Conservation (phyloP, 495 filamentous ascomycete species). For the Penicillium coffeae region DNA sequence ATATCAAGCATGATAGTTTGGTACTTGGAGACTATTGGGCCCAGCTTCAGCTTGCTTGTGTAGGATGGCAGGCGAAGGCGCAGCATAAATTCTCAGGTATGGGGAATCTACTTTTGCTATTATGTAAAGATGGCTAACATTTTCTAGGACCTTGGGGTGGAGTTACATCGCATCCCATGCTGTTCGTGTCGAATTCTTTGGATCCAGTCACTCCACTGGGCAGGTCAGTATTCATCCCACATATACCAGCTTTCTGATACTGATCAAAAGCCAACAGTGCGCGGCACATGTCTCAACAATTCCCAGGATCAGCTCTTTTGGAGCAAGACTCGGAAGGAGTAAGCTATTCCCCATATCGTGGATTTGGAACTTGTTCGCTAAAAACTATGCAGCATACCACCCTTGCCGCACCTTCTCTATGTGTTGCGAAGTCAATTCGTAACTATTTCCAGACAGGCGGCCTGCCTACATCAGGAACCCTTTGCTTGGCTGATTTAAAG, state of each 20-base stretch:
- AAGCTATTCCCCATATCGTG: slow-evolving; percentile 21
- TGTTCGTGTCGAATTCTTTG: slow-evolving; percentile 55
- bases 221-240: slow-evolving; percentile 16
- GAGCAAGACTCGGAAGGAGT: slow-evolving; percentile 54
- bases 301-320: slow-evolving; percentile 51
- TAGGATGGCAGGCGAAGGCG: slow-evolving; percentile 53
- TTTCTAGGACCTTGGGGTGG: slow-evolving; percentile 27
- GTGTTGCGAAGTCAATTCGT: slow-evolving; percentile 39
- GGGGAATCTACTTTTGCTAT: neutral
- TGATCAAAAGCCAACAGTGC: slow-evolving; percentile 27
- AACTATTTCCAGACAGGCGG: slow-evolving; percentile 47
- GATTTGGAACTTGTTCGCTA: neutral
- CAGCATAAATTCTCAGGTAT: slow-evolving; percentile 53
- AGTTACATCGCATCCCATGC: slow-evolving; percentile 51
- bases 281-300: slow-evolving; percentile 44
- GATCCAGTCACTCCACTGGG: slow-evolving; percentile 59
- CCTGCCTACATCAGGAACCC: slow-evolving; percentile 36
- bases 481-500: slow-evolving; percentile 39
- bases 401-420: slow-evolving; percentile 44
- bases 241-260: slow-evolving; percentile 8
- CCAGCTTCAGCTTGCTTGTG: slow-evolving; percentile 51
- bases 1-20: slow-evolving; percentile 44
- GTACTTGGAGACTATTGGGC: slow-evolving; percentile 58
- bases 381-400: slow-evolving; percentile 39
- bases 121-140: neutral